phyloP scores from a whole-genome alignment of 1,284 basidiomycete genomes.

The Stygiomarasmius scandens region DNA sequence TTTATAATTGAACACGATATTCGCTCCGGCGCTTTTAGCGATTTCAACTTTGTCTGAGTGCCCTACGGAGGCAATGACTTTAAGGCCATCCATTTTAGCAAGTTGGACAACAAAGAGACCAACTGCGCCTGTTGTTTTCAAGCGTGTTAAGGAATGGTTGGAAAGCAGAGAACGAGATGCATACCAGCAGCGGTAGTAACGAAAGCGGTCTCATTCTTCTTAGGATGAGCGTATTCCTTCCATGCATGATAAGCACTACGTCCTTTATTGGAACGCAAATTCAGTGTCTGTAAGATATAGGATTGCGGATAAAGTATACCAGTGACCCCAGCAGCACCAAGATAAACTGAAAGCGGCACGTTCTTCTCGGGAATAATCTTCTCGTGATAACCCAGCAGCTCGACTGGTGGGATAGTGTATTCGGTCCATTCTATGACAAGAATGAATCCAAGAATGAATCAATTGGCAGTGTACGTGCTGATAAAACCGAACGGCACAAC shows the following conservation, averaged over 20 bases:
- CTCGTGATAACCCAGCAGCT: constrained; percentile 5
- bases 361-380: too few relatives aligned
- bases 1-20: constrained; percentile 81
- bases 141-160: too few relatives aligned
- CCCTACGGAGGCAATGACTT: constrained; percentile 67
- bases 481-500: constrained; percentile 6
- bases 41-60: too few relatives aligned
- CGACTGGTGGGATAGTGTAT: constrained; percentile 25
- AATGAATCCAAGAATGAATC: too few relatives aligned
- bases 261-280: constrained; percentile 22
- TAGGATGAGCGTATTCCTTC: constrained; percentile 36
- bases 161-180: too few relatives aligned
- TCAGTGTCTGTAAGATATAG: background rate
- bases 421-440: constrained; percentile 25
- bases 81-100: constrained; percentile 54
- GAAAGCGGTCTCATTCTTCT: constrained; percentile 55
- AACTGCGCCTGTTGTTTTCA: constrained; percentile 29
- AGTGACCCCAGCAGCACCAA: constrained; percentile 44
- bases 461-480: too few relatives aligned
- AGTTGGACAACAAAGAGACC: constrained; percentile 48
- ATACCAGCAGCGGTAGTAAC: constrained; percentile 58
- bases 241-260: constrained; percentile 42
- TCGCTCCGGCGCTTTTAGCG: too few relatives aligned
- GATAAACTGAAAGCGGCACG: too few relatives aligned
- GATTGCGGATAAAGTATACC: constrained; percentile 19